Percentiles rank a stretch among this genome's conserved stretches.
Evolutionary conservation across 257 asterid genomes (phyloP).

Genomic region (Przewalskia tangutica): DNA sequence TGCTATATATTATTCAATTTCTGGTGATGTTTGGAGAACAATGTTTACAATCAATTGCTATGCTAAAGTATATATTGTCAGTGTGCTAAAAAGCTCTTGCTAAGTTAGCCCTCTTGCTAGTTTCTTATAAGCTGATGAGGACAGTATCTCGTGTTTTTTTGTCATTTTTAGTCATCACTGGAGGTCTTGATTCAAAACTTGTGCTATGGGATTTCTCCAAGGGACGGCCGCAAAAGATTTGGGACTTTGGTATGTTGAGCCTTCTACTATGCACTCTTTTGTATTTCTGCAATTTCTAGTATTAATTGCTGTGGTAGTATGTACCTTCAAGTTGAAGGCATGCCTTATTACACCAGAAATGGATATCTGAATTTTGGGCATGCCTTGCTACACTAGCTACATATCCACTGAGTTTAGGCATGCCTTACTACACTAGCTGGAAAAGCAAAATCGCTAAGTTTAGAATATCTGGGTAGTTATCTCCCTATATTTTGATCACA

Average conservation of each 20-base stretch:
- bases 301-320: neutral
- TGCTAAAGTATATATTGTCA: neutral
- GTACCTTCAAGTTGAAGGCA: neutral
- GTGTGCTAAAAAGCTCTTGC: neutral
- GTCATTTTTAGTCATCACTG: conserved; percentile 57
- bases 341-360: neutral
- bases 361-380: neutral
- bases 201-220: conserved; percentile 91
- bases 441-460: neutral
- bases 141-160: neutral
- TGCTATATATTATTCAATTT: neutral
- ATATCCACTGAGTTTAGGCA: neutral
- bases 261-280: conserved; percentile 9
- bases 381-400: neutral
- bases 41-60: neutral
- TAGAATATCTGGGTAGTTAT: neutral
- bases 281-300: neutral
- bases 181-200: conserved; percentile 94
- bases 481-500: neutral
- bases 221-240: conserved; percentile 61
- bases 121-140: neutral
- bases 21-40: neutral
- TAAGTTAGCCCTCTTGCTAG: neutral
- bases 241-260: conserved; percentile 64
- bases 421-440: neutral